phyloP scores from a whole-genome alignment of 2,329 filamentous ascomycete genomes.

The Hypoxylon sp. region DNA sequence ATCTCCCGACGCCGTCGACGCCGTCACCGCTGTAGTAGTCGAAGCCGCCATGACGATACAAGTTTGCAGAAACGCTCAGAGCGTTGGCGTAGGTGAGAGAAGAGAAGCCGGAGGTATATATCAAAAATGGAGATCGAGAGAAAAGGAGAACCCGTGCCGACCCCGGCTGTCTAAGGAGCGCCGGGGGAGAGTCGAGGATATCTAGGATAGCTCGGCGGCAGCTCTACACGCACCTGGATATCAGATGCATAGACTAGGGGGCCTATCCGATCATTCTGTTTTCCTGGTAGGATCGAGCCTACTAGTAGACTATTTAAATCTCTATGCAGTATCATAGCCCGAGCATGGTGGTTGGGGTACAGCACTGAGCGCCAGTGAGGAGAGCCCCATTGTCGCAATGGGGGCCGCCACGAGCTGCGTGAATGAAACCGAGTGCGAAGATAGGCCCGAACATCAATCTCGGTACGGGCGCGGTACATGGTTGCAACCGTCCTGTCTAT shows the following conservation, averaged over 20 bases:
- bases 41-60: constrained; percentile 8
- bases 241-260: neutral
- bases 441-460: too few species aligned
- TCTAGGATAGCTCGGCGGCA: too few species aligned
- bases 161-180: neutral
- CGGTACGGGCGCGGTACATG: too few species aligned
- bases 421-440: too few species aligned
- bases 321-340: neutral
- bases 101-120: too few species aligned
- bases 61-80: neutral
- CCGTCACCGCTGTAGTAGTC: neutral
- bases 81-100: neutral
- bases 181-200: neutral
- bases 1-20: neutral
- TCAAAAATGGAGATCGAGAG: neutral
- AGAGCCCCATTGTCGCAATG: neutral
- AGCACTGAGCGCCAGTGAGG: neutral
- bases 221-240: too few species aligned
- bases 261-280: neutral
- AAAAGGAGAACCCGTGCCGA: neutral
- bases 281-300: neutral
- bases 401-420: too few species aligned
- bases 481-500: too few species aligned
- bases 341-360: neutral
- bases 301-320: neutral